Evolutionary conservation across 164 flowering plant species (phyloP).

Genomic region (Akebia trifoliata): DNA sequence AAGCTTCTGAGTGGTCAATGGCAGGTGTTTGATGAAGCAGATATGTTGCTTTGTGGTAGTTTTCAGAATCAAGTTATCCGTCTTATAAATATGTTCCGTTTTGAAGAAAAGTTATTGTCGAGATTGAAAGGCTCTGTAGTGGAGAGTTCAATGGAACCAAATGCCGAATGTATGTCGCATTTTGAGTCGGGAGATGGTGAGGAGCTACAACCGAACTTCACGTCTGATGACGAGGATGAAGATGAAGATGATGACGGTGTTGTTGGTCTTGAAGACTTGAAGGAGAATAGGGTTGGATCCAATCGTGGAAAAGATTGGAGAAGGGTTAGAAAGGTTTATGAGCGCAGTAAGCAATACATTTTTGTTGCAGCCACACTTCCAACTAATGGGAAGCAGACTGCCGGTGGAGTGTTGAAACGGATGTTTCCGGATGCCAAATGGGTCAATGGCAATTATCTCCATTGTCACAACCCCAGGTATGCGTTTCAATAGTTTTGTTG

Average conservation of each 20-base stretch:
- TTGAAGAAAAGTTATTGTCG: conserved; percentile 81
- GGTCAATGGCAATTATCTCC: conserved; percentile 88
- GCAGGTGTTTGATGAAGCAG: conserved; percentile 99
- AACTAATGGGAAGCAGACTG: conserved; percentile 81
- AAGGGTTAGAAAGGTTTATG: conserved; percentile 60
- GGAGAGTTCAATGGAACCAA: conserved; percentile 22
- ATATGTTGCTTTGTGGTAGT: conserved; percentile 89
- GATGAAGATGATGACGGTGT: conserved; percentile 34
- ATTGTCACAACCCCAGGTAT: conserved; percentile 89
- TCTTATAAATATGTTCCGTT: conserved; percentile 82
- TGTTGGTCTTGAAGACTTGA: conserved; percentile 21
- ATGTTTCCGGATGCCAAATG: conserved; percentile 89
- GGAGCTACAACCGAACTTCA: conserved; percentile 21
- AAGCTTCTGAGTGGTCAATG: not conserved
- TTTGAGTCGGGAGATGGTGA: conserved; percentile 35
- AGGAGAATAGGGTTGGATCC: conserved; percentile 26
- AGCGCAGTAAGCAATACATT: conserved; percentile 92
- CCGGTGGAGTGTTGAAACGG: conserved; percentile 81
- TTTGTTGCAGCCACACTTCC: conserved; percentile 99
- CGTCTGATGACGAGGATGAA: conserved; percentile 22
- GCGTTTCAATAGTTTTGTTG: not conserved
- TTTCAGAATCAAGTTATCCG: conserved; percentile 92
- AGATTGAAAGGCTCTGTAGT: conserved; percentile 25
- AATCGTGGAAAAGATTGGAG: conserved; percentile 58
- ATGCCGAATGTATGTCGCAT: conserved; percentile 21